Evolutionary conservation across 177 flowering plant genomes (phyloP).

Genomic region (Vitis hybrid): DNA sequence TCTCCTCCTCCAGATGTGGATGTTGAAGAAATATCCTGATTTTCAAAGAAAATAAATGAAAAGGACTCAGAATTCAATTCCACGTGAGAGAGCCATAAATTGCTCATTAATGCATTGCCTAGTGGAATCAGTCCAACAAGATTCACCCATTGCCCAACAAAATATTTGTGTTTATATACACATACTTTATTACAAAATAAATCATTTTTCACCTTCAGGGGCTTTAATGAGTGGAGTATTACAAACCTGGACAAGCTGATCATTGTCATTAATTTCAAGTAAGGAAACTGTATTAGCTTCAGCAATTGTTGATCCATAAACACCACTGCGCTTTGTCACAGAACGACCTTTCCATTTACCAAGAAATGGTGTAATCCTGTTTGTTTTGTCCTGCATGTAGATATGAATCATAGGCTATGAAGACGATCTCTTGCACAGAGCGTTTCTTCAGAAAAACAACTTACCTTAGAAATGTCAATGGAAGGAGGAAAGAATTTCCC

Average conservation of each 20-base stretch:
- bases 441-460: not conserved
- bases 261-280: conserved; percentile 69
- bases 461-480: conserved; percentile 46
- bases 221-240: not conserved
- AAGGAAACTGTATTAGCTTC: conserved; percentile 66
- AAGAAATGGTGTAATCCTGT: conserved; percentile 63
- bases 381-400: conserved; percentile 43
- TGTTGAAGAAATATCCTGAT: conserved; percentile 42
- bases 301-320: conserved; percentile 89
- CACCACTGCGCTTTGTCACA: conserved; percentile 86
- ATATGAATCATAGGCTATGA: not conserved
- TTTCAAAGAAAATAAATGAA: not conserved
- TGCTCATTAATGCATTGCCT: not conserved
- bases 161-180: too few species aligned
- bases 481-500: conserved; percentile 37
- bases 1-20: conserved; percentile 37
- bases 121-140: not conserved
- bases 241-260: conserved; percentile 78
- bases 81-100: not conserved
- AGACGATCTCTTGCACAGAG: too few species aligned
- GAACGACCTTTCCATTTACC: conserved; percentile 92
- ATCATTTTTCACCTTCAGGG: not conserved
- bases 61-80: not conserved
- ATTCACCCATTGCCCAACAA: not conserved
- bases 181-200: too few species aligned